Conservation (phyloP, 1,284 basidiomycete species). For the Inonotus hispidus region DNA sequence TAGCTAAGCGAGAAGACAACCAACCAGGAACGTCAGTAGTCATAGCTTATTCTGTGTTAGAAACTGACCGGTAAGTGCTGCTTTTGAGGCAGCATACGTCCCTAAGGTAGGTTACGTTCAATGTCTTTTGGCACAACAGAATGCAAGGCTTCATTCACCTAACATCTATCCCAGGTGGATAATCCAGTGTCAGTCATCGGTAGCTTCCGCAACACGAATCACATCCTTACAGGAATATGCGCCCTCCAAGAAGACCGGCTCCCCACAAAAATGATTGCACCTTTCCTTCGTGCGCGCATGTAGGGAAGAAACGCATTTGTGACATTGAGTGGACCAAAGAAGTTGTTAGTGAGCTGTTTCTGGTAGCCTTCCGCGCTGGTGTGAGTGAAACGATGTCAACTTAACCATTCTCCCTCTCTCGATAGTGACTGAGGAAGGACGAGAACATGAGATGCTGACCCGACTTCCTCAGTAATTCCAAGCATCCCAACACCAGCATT, state of each 20-base stretch:
- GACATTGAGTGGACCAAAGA: slow-evolving; percentile 35
- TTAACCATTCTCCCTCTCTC: neutral
- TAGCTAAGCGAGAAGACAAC: slow-evolving; percentile 9
- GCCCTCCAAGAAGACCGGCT: slow-evolving; percentile 18
- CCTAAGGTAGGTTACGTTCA: slow-evolving; percentile 4
- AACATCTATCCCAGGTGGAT: slow-evolving; percentile 1
- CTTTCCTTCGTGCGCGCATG: slow-evolving; percentile 31
- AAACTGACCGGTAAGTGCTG: slow-evolving; percentile 19
- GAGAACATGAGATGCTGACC: slow-evolving; percentile 25
- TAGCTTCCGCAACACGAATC: neutral
- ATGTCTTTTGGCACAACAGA: neutral
- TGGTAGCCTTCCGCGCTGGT: slow-evolving; percentile 28
- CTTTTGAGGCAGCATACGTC: slow-evolving; percentile 21
- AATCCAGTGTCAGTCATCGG: neutral
- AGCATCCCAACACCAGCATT: slow-evolving; percentile 46
- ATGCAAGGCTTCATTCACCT: slow-evolving; percentile 1
- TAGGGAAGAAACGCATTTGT: slow-evolving; percentile 35
- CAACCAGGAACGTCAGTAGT: neutral
- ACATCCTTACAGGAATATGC: slow-evolving; percentile 13
- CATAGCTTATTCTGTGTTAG: neutral
- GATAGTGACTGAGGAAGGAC: neutral
- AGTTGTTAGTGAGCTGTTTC: slow-evolving; percentile 33
- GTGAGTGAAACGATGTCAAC: neutral
- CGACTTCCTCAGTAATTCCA: slow-evolving; percentile 34
- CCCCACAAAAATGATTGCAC: slow-evolving; percentile 33